Evolutionary conservation across 2,329 filamentous ascomycete species (phyloP).

Genomic region (Plenodomus tracheiphilus): DNA sequence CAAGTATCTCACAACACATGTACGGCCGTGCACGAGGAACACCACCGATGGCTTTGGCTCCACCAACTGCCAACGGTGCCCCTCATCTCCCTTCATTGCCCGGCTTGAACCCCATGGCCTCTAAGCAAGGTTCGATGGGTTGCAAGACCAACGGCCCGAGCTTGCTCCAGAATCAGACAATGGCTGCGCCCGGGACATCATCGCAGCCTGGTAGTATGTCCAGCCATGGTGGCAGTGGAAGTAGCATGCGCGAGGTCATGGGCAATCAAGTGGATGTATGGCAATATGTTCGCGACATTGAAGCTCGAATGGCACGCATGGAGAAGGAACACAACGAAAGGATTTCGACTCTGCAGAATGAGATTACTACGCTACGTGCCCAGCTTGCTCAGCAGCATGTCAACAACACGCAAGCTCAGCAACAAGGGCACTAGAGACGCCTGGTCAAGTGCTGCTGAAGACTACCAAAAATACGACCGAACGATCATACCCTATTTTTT

Average conservation of each 20-base stretch:
- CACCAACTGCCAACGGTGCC: slow-evolving; percentile 47
- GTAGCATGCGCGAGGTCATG: slow-evolving; percentile 70
- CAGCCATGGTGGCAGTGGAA: slow-evolving; percentile 60
- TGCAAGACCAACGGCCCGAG: slow-evolving; percentile 40
- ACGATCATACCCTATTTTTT: background rate
- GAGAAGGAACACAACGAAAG: slow-evolving; percentile 53
- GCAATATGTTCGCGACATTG: slow-evolving; percentile 72
- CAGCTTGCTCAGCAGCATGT: slow-evolving; percentile 43
- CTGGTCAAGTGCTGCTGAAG: background rate
- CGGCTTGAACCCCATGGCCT: slow-evolving; percentile 44
- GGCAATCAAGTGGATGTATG: slow-evolving; percentile 62
- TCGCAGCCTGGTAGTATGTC: slow-evolving; percentile 57
- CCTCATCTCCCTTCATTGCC: slow-evolving; percentile 50
- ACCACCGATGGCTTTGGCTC: slow-evolving; percentile 52
- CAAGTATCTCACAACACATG: slow-evolving; percentile 67
- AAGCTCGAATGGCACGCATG: slow-evolving; percentile 55
- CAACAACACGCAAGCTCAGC: slow-evolving; percentile 25
- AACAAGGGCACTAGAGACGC: slow-evolving; percentile 13
- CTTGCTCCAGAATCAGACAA: slow-evolving; percentile 48
- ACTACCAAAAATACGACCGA: background rate
- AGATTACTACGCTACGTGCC: slow-evolving; percentile 46
- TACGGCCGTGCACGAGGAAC: slow-evolving; percentile 60
- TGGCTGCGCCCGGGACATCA: slow-evolving; percentile 41
- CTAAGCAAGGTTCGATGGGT: slow-evolving; percentile 36
- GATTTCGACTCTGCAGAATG: slow-evolving; percentile 50